Conservation (phyloP, 208 protist genomes). For the Trypanosoma brucei region DNA sequence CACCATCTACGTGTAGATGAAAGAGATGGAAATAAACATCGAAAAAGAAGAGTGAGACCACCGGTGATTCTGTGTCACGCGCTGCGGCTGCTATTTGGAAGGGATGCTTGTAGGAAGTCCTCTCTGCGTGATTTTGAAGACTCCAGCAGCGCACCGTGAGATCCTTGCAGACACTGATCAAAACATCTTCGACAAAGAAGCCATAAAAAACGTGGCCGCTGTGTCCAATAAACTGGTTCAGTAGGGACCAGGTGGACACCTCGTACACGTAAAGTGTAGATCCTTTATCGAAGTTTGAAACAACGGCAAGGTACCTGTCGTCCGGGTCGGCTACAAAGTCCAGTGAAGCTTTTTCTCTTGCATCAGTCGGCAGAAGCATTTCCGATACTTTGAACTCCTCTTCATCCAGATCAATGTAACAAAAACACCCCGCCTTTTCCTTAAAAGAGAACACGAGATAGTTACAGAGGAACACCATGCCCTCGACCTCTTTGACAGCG, state of each 20-base stretch:
- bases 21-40: conserved; percentile 42
- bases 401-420: conserved; percentile 7
- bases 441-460: conserved; percentile 26
- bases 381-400: conserved; percentile 1
- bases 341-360: conserved; percentile 9
- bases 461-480: conserved; percentile 34
- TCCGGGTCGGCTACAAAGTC: conserved; percentile 4
- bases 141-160: conserved; percentile 62
- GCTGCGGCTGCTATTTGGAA: conserved; percentile 31
- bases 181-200: conserved; percentile 60
- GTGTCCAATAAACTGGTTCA: conserved; percentile 52
- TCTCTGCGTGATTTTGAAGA: conserved; percentile 44
- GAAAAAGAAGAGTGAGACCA: conserved; percentile 39
- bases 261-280: conserved; percentile 30
- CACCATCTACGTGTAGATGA: conserved; percentile 45
- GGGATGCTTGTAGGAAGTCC: conserved; percentile 51
- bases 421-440: conserved; percentile 16
- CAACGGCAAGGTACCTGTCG: conserved; percentile 16
- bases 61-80: conserved; percentile 14
- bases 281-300: conserved; percentile 16
- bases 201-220: conserved; percentile 28
- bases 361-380: conserved; percentile 21
- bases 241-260: conserved; percentile 16
- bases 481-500: conserved; percentile 13
- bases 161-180: conserved; percentile 50